Percentiles rank a stretch among this genome's conserved stretches.
Conservation (phyloP, 768 basidiomycete genomes). For the Tephrocybe sp. region DNA sequence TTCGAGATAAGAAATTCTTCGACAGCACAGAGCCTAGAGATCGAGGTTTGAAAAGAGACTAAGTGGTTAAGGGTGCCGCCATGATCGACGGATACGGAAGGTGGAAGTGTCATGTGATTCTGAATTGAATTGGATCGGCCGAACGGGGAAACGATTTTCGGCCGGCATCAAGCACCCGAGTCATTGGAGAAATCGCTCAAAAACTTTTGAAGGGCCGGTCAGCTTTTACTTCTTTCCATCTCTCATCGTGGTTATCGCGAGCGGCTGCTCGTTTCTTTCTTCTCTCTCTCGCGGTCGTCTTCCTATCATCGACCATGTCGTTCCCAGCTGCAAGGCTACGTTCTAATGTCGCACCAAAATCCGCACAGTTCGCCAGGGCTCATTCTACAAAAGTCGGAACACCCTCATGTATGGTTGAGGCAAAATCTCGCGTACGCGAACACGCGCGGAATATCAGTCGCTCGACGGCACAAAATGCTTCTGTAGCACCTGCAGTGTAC, state of each 20-base stretch:
- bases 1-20: too few species aligned
- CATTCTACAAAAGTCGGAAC: constrained; percentile 49
- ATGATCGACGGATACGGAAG: too few species aligned
- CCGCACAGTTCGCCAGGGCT: constrained; percentile 40
- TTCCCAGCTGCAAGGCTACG: constrained; percentile 43
- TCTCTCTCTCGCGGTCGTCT: constrained; percentile 6
- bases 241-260: constrained; percentile 8
- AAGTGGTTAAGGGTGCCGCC: too few species aligned
- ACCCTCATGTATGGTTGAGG: constrained; percentile 62
- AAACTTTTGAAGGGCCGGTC: constrained; percentile 3
- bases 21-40: too few species aligned
- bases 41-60: too few species aligned
- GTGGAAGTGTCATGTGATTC: constrained; percentile 2
- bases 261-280: neutral
- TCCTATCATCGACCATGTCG: constrained; percentile 34
- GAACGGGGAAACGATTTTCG: constrained; percentile 5
- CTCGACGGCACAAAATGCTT: constrained; percentile 58
- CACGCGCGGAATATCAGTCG: constrained; percentile 77
- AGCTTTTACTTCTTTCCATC: neutral
- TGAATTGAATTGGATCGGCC: constrained; percentile 6
- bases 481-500: constrained; percentile 62
- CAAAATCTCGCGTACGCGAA: constrained; percentile 78
- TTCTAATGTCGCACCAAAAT: constrained; percentile 34
- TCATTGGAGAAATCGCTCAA: constrained; percentile 8
- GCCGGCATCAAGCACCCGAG: constrained; percentile 12